These are phyloP conservation scores for Linanthus parryae DNA, from an alignment of 148 eudicot species.

Conservation along the genomic window DNA sequence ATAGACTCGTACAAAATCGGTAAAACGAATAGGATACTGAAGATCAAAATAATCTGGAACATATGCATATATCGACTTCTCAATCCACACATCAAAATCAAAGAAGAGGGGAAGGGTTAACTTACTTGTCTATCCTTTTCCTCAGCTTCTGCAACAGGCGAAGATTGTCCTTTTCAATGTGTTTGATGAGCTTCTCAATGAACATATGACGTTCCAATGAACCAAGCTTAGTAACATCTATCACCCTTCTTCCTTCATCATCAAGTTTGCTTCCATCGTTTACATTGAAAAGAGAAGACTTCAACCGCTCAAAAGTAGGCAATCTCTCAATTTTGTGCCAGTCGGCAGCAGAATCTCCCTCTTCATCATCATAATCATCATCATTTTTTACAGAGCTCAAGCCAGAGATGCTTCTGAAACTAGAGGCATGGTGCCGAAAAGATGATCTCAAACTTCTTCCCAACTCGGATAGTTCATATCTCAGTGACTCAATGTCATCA, in stretches of 20 bases:
- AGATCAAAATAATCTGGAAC: too few relatives aligned
- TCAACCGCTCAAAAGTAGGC: constrained; percentile 65
- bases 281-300: constrained; percentile 53
- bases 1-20: too few relatives aligned
- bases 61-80: too few relatives aligned
- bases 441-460: constrained; percentile 41
- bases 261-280: constrained; percentile 19
- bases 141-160: constrained; percentile 62
- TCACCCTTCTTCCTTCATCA: constrained; percentile 42
- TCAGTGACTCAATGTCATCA: constrained; percentile 34
- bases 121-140: constrained; percentile 69
- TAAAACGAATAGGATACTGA: too few relatives aligned
- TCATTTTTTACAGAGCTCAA: constrained; percentile 22
- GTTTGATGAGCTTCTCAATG: constrained; percentile 73
- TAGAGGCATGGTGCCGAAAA: constrained; percentile 20
- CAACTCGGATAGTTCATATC: constrained; percentile 34
- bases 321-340: constrained; percentile 45
- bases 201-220: constrained; percentile 56
- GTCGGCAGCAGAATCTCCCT: not conserved
- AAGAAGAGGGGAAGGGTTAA: not conserved
- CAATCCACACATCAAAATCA: too few relatives aligned
- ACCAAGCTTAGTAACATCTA: constrained; percentile 64
- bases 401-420: too few relatives aligned
- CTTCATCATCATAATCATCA: not conserved
- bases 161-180: constrained; percentile 80